Percentiles rank a stretch among this genome's conserved stretches.
phyloP scores from a whole-genome alignment of 176 grass and related monocot species.

The Raddia distichophylla region DNA sequence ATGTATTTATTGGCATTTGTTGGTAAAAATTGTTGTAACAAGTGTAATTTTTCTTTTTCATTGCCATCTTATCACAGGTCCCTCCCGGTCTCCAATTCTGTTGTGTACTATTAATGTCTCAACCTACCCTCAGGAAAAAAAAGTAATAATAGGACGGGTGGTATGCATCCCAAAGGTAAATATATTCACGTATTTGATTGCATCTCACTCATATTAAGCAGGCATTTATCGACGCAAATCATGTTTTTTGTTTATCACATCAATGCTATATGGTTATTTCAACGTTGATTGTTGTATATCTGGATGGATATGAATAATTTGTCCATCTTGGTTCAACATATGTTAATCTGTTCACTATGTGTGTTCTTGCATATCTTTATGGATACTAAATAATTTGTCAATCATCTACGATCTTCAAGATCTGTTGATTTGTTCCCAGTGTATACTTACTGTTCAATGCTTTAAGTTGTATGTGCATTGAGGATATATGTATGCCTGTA shows the following conservation, averaged over 20 bases:
- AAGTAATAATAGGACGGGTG: conserved; percentile 46
- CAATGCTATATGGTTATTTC: background rate
- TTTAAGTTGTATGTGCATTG: background rate
- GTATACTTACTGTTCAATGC: background rate
- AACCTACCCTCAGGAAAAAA: conserved; percentile 4
- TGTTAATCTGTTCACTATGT: background rate
- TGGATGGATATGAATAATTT: background rate
- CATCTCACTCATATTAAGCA: background rate
- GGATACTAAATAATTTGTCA: background rate
- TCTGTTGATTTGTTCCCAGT: background rate
- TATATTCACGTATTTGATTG: background rate
- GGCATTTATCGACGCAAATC: background rate
- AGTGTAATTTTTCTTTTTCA: conserved; percentile 49
- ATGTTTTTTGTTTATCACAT: background rate
- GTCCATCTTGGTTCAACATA: background rate
- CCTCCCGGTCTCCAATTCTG: conserved; percentile 21
- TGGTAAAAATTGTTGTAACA: conserved; percentile 56
- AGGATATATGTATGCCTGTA: background rate
- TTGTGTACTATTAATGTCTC: conserved; percentile 35
- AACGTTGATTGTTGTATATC: background rate
- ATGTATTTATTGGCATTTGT: conserved; percentile 60
- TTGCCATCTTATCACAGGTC: conserved; percentile 41
- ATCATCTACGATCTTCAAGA: background rate
- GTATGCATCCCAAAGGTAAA: conserved; percentile 1
- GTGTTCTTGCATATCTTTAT: background rate